phyloP scores from a whole-genome alignment of 1,284 basidiomycete genomes.

The Athelia psychrophila region DNA sequence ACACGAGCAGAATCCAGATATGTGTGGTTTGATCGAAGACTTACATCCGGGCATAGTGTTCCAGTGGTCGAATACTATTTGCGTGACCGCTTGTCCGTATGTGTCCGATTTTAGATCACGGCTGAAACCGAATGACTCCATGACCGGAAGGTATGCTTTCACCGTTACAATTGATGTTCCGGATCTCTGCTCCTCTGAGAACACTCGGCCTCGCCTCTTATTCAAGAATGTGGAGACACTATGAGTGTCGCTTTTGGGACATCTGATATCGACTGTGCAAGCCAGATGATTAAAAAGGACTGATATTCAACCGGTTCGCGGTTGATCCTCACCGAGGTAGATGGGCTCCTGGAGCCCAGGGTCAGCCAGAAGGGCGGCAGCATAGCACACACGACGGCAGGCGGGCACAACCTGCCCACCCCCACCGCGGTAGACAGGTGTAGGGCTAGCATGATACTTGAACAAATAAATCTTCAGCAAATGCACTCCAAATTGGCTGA shows the following conservation, averaged over 20 bases:
- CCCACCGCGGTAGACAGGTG: conserved; percentile 99
- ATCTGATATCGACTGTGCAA: conserved; percentile 88
- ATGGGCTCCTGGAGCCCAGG: conserved; percentile 96
- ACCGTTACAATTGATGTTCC: conserved; percentile 99
- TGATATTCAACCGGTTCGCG: conserved; percentile 15
- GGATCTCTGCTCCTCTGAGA: conserved; percentile 94
- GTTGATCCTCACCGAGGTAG: conserved; percentile 86
- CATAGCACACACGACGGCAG: conserved; percentile 95
- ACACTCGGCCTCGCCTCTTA: conserved; percentile 98
- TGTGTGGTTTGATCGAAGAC: conserved; percentile 4
- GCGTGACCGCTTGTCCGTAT: conserved; percentile 97
- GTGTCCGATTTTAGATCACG: conserved; percentile 93
- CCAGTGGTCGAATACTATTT: conserved; percentile 94
- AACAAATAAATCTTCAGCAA: neutral
- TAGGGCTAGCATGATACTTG: conserved; percentile 94
- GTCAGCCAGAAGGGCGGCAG: conserved; percentile 88
- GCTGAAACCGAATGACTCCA: conserved; percentile 99
- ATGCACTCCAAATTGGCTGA: neutral
- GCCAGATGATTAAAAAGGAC: neutral
- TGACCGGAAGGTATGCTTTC: conserved; percentile 97
- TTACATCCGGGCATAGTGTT: conserved; percentile 78
- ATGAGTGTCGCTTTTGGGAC: conserved; percentile 96
- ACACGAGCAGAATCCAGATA: conserved; percentile 9
- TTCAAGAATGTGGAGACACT: conserved; percentile 97
- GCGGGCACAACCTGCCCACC: conserved; percentile 98